These are phyloP conservation scores for Globisporangium middletonii DNA, from an alignment of 352 stramenopile genomes.

Conservation along the genomic window DNA sequence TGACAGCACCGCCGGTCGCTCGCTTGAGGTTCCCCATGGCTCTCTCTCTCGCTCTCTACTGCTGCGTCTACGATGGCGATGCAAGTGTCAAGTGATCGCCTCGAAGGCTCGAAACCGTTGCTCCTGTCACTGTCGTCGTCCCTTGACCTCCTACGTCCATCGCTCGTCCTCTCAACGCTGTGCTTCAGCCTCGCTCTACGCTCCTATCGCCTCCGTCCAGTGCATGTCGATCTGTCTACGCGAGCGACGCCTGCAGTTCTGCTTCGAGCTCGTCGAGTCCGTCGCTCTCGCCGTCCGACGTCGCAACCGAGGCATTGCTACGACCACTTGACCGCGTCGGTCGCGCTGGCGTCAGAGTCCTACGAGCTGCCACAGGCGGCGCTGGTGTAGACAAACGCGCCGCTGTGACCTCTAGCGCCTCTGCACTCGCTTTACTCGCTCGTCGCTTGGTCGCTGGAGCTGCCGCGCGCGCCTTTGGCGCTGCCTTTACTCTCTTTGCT, in stretches of 20 bases:
- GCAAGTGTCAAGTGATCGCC: too few species aligned
- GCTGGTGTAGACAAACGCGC: neutral
- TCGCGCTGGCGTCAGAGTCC: neutral
- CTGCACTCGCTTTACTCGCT: neutral
- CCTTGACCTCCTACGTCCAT: neutral
- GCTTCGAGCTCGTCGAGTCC: slow-evolving; percentile 33
- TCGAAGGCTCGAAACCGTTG: too few species aligned
- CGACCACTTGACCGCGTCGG: slow-evolving; percentile 8
- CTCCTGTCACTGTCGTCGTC: neutral
- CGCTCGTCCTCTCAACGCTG: too few species aligned
- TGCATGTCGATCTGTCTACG: neutral
- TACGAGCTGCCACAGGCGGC: neutral
- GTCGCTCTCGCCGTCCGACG: slow-evolving; percentile 42
- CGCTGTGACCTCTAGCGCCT: neutral
- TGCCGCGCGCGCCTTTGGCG: neutral
- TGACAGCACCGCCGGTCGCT: neutral
- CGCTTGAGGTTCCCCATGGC: slow-evolving; percentile 6
- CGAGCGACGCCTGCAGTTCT: slow-evolving; percentile 26
- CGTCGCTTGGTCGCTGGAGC: neutral
- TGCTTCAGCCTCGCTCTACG: neutral
- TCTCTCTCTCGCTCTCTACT: neutral
- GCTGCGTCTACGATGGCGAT: neutral
- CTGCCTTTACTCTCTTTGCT: neutral
- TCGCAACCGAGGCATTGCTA: slow-evolving; percentile 14
- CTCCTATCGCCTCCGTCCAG: neutral